These are phyloP conservation scores for Chytriomyces confervae DNA, from an alignment of 192 early-diverging fungal species.

Conservation along the genomic window DNA sequence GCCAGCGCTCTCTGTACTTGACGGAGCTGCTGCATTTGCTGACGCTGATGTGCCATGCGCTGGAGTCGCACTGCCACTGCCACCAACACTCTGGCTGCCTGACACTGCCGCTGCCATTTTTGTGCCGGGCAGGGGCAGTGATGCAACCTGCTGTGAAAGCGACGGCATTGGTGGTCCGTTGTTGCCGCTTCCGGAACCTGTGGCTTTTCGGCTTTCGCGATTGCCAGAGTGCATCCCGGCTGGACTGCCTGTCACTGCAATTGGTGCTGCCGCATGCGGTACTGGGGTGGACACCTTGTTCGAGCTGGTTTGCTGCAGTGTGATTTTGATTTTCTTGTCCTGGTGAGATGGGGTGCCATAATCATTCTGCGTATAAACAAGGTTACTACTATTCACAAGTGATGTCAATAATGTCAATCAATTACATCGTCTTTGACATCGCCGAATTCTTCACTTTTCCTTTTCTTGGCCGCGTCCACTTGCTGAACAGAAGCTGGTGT, in stretches of 20 bases:
- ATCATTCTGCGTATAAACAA: not conserved
- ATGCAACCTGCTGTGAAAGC: conserved; percentile 28
- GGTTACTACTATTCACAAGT: conserved; percentile 4
- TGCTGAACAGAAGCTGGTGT: not conserved
- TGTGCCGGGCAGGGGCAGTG: conserved; percentile 18
- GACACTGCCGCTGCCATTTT: not conserved
- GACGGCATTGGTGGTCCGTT: conserved; percentile 1
- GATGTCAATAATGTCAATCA: not conserved
- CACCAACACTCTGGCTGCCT: not conserved
- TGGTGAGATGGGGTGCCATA: not conserved
- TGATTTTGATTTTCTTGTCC: conserved; percentile 20
- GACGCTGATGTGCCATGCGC: not conserved
- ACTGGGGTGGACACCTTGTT: not conserved
- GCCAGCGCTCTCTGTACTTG: not conserved
- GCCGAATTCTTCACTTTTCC: conserved; percentile 37
- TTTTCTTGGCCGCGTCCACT: conserved; percentile 3
- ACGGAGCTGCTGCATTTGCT: not conserved
- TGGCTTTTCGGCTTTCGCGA: not conserved
- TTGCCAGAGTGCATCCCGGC: not conserved
- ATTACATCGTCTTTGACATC: conserved; percentile 38
- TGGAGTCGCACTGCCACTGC: conserved; percentile 10
- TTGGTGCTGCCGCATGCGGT: not conserved
- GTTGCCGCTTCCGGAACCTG: too few relatives aligned
- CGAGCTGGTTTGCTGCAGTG: not conserved
- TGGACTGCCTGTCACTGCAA: not conserved